phyloP scores from a whole-genome alignment of 805 yeast species.

The Sugiyamaella lignohabitans region DNA sequence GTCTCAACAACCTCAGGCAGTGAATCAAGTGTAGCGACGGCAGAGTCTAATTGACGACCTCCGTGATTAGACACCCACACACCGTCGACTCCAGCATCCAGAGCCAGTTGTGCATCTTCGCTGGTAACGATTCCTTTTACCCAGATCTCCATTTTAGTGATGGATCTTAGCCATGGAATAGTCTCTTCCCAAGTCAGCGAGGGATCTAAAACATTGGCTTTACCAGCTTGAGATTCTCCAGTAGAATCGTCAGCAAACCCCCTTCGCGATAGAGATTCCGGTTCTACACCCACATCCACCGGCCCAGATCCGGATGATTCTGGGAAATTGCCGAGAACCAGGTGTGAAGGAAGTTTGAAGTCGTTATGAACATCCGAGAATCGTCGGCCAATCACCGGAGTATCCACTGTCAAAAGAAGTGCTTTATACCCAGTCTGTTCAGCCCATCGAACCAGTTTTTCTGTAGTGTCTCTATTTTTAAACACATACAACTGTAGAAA shows the following conservation, averaged over 20 bases:
- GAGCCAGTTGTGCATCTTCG: slow-evolving; percentile 57
- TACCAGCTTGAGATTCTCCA: slow-evolving; percentile 1
- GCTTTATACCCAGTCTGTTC: slow-evolving; percentile 37
- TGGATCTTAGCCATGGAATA: slow-evolving; percentile 27
- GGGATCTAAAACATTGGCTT: slow-evolving; percentile 26
- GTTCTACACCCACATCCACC: slow-evolving; percentile 24
- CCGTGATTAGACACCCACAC: slow-evolving; percentile 69
- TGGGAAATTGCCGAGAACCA: slow-evolving; percentile 26
- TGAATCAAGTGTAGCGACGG: slow-evolving; percentile 58
- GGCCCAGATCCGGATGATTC: slow-evolving; percentile 14
- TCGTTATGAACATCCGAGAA: slow-evolving; percentile 38
- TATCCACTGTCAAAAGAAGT: slow-evolving; percentile 51
- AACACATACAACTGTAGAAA: slow-evolving; percentile 30
- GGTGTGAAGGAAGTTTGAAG: slow-evolving; percentile 27
- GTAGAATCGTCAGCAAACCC: slow-evolving; percentile 12
- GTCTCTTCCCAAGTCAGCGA: slow-evolving; percentile 28
- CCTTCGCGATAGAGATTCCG: slow-evolving; percentile 19
- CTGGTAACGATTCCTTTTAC: slow-evolving; percentile 61
- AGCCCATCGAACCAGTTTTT: slow-evolving; percentile 21
- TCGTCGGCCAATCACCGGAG: slow-evolving; percentile 48
- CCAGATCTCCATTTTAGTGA: slow-evolving; percentile 42
- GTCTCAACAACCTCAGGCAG: slow-evolving; percentile 46
- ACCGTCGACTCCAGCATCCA: slow-evolving; percentile 56
- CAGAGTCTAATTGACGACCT: slow-evolving; percentile 63
- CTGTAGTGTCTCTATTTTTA: slow-evolving; percentile 25